Conservation (phyloP, 1,284 basidiomycete genomes). For the Trichosporon coremiiforme region DNA sequence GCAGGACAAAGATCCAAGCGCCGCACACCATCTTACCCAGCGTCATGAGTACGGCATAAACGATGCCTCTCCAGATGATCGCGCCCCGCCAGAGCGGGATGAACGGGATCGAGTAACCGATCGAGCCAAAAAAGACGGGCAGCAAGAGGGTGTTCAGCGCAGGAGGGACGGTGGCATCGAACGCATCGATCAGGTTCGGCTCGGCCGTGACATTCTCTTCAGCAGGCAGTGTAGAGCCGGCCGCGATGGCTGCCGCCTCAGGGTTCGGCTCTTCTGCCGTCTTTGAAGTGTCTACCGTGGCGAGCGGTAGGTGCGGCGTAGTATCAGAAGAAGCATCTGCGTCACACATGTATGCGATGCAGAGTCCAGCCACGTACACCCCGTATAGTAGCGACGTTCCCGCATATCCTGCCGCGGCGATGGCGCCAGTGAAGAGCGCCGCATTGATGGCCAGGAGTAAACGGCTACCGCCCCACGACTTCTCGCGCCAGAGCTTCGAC, state of each 20-base stretch:
- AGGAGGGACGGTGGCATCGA: slow-evolving; percentile 51
- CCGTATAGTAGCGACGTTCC: slow-evolving; percentile 59
- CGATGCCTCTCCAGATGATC: slow-evolving; percentile 62
- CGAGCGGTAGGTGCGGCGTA: not conserved
- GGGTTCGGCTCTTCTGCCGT: no score
- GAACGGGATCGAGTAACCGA: slow-evolving; percentile 64
- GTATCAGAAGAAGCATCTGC: not conserved
- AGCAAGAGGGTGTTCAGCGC: slow-evolving; percentile 57
- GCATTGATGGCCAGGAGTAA: slow-evolving; percentile 45
- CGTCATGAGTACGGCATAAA: slow-evolving; percentile 60
- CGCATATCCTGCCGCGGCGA: slow-evolving; percentile 46
- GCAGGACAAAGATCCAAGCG: slow-evolving; percentile 49
- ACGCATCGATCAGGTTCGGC: slow-evolving; percentile 38
- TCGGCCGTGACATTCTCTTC: not conserved
- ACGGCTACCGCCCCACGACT: slow-evolving; percentile 24
- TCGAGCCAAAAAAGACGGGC: slow-evolving; percentile 64
- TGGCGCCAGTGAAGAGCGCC: slow-evolving; percentile 43
- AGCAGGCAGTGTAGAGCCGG: no score
- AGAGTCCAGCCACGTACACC: slow-evolving; percentile 58
- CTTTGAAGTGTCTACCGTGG: no score
- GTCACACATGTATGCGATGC: slow-evolving; percentile 42
- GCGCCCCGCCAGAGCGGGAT: slow-evolving; percentile 58
- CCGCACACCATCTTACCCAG: slow-evolving; percentile 59
- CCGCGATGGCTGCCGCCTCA: no score
- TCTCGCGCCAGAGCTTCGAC: slow-evolving; percentile 22